A percentile compares a stretch with the other conserved stretches of the same genome.
phyloP scores from a whole-genome alignment of 805 yeast genomes.

The Candida germanica region DNA sequence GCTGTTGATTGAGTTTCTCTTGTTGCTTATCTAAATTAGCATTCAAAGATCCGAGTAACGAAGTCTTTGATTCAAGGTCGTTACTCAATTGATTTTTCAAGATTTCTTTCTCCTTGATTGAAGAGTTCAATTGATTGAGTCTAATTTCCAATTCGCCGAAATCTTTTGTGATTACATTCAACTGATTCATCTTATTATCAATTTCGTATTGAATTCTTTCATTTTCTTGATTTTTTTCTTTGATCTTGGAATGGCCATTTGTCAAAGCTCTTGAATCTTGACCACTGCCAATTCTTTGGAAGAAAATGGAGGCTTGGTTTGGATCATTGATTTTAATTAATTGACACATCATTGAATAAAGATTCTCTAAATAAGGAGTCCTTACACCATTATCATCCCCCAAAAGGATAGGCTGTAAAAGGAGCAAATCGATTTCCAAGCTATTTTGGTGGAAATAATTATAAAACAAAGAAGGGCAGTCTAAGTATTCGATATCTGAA shows the following conservation, averaged over 20 bases:
- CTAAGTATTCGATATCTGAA: conserved; percentile 28
- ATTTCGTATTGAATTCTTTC: conserved; percentile 13
- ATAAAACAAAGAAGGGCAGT: conserved; percentile 61
- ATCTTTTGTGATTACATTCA: conserved; percentile 19
- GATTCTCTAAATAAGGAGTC: conserved; percentile 86
- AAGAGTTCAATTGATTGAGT: conserved; percentile 13
- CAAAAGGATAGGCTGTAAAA: conserved; percentile 80
- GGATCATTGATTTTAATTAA: conserved; percentile 44
- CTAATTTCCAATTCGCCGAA: conserved; percentile 15
- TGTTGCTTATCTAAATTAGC: conserved; percentile 16
- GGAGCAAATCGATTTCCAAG: conserved; percentile 67
- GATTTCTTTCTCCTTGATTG: conserved; percentile 19
- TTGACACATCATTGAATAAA: conserved; percentile 76
- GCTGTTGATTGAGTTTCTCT: conserved; percentile 10
- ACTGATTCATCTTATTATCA: conserved; percentile 18
- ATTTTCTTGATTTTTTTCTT: conserved; percentile 1
- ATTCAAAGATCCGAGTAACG: conserved; percentile 16
- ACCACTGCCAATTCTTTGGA: conserved; percentile 20
- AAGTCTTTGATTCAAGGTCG: conserved; percentile 20
- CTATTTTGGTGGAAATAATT: conserved; percentile 53
- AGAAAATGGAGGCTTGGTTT: conserved; percentile 24
- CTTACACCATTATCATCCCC: conserved; percentile 87
- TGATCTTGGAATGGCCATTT: background rate
- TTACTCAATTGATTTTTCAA: conserved; percentile 21
- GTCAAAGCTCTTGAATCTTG: background rate